Evolutionary conservation across 768 basidiomycete species (phyloP), one percentile per base, ranked within the genome.

Genomic region (Cyathus striatus): DNA sequence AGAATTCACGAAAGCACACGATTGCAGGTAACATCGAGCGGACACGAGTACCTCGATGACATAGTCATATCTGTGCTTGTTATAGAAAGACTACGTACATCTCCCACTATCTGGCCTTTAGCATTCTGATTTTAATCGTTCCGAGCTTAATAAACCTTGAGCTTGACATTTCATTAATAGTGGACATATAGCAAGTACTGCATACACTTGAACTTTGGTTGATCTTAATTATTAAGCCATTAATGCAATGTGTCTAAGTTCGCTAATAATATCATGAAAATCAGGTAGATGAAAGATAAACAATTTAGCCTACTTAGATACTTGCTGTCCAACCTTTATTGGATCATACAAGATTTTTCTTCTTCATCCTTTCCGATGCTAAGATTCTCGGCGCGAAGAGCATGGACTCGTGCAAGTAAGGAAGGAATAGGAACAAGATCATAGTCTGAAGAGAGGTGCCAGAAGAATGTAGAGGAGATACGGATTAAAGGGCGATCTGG

Each of bases 391-490:
- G 70, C 63, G 38, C 70, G 64, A 26, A 80, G 49, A 6, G 57
- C 59, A 12, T 66, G 64, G 2, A 81, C 79, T 23, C 72, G 74
- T 5, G 66, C 62, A 7, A 60, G 51, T 17, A 94, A 66, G 0
- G 59, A 49, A 6, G 78, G 73, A 2, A 91, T 75, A 2, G 88
- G 81, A 6, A 62, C 66, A n/a, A 93, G 73, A 40, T 88, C 81
- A 45, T 78, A 80, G 59, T 93, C 89, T 1, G 92, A 91, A 0
- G 82, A 89, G 10, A 96, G 73, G 56, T 93, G 91, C 87, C 88
- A 95, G 71, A 96, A 96, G 63, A 94, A 93, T 0, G 93, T 97
- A 2, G 90, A 94, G 2, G 92, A 94, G 49, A 98, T 93, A n/a
- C 94, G 84, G 50, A 94, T 90, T 25, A 86, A 68, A 10, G 94